Percentiles rank a stretch among this genome's conserved stretches.
These are phyloP conservation scores for Blastobotrys peoriensis DNA, from an alignment of 805 yeast genomes.

Conservation along the genomic window DNA sequence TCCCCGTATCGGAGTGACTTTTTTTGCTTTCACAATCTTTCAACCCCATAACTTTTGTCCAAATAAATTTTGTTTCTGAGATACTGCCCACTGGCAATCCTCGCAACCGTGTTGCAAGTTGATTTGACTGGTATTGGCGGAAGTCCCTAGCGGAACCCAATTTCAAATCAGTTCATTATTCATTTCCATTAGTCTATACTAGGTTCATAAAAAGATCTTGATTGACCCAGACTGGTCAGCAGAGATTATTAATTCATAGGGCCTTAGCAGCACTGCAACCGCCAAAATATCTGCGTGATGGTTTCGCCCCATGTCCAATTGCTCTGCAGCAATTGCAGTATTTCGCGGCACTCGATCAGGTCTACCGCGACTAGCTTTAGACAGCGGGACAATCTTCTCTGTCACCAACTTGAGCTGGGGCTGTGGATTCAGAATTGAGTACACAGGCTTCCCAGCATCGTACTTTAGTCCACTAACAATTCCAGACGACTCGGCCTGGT, in stretches of 20 bases:
- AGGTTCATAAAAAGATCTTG: constrained; percentile 40
- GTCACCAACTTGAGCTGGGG: constrained; percentile 37
- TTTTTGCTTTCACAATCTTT: constrained; percentile 4
- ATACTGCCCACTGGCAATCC: too few species aligned
- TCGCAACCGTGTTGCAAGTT: too few species aligned
- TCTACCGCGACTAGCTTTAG: constrained; percentile 10
- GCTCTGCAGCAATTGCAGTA: constrained; percentile 38
- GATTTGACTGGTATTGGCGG: too few species aligned
- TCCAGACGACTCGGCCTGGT: constrained; percentile 27
- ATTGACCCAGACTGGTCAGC: constrained; percentile 64
- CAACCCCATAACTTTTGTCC: too few species aligned
- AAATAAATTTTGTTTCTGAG: too few species aligned
- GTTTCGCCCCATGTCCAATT: constrained; percentile 37
- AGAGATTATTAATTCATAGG: constrained; percentile 55
- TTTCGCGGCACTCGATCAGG: constrained; percentile 25
- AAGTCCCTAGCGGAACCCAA: too few species aligned
- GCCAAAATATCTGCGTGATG: constrained; percentile 50
- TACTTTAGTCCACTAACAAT: constrained; percentile 30
- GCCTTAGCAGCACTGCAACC: constrained; percentile 40
- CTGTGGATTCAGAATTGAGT: constrained; percentile 26
- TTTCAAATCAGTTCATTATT: too few species aligned
- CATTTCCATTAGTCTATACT: too few species aligned
- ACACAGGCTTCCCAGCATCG: constrained; percentile 17
- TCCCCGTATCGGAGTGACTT: constrained; percentile 60
- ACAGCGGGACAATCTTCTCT: constrained; percentile 30